Conservation (phyloP, 306 rosid genomes). For the Lotus japonicus region DNA sequence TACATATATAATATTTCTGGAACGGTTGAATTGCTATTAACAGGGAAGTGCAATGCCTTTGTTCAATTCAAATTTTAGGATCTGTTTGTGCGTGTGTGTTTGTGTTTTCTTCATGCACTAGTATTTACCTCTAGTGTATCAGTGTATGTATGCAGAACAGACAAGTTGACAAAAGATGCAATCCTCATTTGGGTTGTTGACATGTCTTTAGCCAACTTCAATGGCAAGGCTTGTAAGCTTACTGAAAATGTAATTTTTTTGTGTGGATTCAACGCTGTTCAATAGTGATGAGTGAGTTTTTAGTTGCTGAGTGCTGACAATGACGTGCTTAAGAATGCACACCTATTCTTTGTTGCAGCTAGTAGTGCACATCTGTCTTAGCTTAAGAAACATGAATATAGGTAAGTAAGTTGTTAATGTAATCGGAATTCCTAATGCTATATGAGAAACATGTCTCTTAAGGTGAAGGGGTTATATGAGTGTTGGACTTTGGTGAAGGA, state of each 20-base stretch:
- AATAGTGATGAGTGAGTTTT: too few species aligned
- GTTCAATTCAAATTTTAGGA: not conserved
- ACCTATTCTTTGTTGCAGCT: too few species aligned
- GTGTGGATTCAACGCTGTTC: too few species aligned
- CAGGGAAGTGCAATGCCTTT: not conserved
- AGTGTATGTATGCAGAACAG: not conserved
- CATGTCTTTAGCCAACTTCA: too few species aligned
- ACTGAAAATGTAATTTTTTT: too few species aligned
- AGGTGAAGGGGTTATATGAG: not conserved
- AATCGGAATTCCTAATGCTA: slow-evolving; percentile 5
- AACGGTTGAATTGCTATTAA: too few species aligned
- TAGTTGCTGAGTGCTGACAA: too few species aligned
- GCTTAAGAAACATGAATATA: not conserved
- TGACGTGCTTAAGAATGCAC: too few species aligned
- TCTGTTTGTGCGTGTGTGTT: not conserved
- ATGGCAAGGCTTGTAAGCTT: too few species aligned
- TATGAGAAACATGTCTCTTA: not conserved
- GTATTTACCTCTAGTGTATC: not conserved
- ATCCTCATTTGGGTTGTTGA: too few species aligned
- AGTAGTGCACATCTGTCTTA: not conserved
- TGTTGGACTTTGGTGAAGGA: not conserved
- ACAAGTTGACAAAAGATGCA: too few species aligned
- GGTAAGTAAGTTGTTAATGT: not conserved
- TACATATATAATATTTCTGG: too few species aligned
- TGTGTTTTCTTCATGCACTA: not conserved